Conservation (phyloP, 257 asterid species). For the Cynanchum wilfordii region DNA sequence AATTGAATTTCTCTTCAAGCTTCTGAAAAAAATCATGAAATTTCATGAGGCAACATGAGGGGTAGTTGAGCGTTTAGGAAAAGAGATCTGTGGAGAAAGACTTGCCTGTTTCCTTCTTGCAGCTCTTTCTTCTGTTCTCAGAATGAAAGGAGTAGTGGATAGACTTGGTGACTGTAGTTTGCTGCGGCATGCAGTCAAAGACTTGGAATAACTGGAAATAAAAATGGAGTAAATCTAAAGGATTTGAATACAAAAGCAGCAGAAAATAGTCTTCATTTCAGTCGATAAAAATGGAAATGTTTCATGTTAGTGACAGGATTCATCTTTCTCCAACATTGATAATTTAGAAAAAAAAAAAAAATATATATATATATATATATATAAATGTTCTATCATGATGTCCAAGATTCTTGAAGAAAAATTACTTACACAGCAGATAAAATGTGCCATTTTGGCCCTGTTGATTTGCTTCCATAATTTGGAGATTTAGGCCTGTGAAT, state of each 20-base stretch:
- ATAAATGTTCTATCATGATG: no score
- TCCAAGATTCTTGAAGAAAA: neutral
- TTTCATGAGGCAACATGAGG: neutral
- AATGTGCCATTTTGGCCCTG: conserved; percentile 66
- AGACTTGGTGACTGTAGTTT: conserved; percentile 64
- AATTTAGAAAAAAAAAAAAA: neutral
- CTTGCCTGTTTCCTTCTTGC: conserved; percentile 85
- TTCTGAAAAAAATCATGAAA: conserved; percentile 41
- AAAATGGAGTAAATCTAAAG: neutral
- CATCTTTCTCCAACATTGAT: neutral
- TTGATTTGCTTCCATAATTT: conserved; percentile 53
- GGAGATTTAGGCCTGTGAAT: conserved; percentile 52
- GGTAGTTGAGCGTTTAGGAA: neutral
- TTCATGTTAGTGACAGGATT: neutral
- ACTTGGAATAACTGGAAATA: conserved; percentile 52
- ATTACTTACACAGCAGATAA: conserved; percentile 69
- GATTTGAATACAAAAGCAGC: neutral
- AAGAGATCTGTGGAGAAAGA: neutral
- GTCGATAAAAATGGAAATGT: neutral
- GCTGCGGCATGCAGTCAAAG: conserved; percentile 63
- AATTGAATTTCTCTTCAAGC: conserved; percentile 81
- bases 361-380: neutral
- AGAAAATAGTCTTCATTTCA: neutral
- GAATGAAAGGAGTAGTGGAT: conserved; percentile 64
- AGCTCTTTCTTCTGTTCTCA: conserved; percentile 85